A percentile compares a stretch with the other conserved stretches of the same genome.
These are phyloP conservation scores for Tarenaya hassleriana DNA, from an alignment of 345 rosid genomes.

Conservation along the genomic window DNA sequence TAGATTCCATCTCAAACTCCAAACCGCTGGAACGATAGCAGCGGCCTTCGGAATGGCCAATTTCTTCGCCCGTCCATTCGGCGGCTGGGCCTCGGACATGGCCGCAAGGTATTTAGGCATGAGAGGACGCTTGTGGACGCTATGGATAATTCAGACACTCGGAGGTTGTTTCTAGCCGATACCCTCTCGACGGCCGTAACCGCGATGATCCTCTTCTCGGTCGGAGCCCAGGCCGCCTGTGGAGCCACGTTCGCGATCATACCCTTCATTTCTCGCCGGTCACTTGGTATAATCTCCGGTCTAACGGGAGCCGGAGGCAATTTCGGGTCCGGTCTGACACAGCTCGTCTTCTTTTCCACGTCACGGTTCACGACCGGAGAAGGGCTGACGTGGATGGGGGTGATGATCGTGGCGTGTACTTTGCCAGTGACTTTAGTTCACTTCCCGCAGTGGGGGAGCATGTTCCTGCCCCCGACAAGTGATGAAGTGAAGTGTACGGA, in stretches of 20 bases:
- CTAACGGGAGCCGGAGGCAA: slow-evolving; percentile 76
- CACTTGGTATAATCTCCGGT: slow-evolving; percentile 68
- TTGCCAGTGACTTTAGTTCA: slow-evolving; percentile 56
- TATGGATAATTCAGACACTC: slow-evolving; percentile 71
- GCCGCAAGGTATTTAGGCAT: slow-evolving; percentile 63
- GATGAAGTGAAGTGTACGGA: slow-evolving; percentile 41
- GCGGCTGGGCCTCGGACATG: slow-evolving; percentile 59
- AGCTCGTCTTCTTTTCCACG: slow-evolving; percentile 59
- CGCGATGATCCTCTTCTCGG: slow-evolving; percentile 75
- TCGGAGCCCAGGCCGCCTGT: slow-evolving; percentile 81
- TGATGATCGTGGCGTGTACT: slow-evolving; percentile 59
- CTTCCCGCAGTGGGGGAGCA: slow-evolving; percentile 84
- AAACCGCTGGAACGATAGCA: slow-evolving; percentile 64
- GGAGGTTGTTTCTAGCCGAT: slow-evolving; percentile 66
- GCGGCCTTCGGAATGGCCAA: slow-evolving; percentile 87
- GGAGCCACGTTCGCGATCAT: slow-evolving; percentile 79
- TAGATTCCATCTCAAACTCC: slow-evolving; percentile 64
- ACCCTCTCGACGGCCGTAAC: slow-evolving; percentile 62
- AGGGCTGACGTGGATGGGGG: slow-evolving; percentile 65
- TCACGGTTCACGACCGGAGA: slow-evolving; percentile 40
- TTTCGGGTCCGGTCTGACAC: slow-evolving; percentile 74
- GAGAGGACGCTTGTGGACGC: slow-evolving; percentile 73
- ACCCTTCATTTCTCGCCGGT: slow-evolving; percentile 70
- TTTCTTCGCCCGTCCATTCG: slow-evolving; percentile 68
- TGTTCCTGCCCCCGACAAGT: slow-evolving; percentile 54